phyloP scores from a whole-genome alignment of 768 basidiomycete genomes.

The Daedalea quercina region DNA sequence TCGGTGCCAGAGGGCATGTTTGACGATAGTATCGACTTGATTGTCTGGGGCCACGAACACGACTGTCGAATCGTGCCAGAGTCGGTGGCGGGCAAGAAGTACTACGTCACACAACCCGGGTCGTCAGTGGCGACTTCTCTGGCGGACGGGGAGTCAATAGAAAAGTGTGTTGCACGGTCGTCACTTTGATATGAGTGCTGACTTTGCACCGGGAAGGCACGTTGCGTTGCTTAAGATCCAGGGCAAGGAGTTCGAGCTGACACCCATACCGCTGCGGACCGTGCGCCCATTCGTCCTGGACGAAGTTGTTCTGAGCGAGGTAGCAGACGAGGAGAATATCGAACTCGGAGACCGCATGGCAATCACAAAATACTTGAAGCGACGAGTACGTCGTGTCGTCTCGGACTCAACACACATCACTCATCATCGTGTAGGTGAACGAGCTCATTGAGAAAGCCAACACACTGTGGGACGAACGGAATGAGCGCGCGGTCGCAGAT shows the following conservation, averaged over 20 bases:
- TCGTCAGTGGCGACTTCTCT: conserved; percentile 92
- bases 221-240: conserved; percentile 87
- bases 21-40: conserved; percentile 88
- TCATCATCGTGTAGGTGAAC: conserved; percentile 53
- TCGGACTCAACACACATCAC: background rate
- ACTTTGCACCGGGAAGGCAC: conserved; percentile 46
- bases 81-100: conserved; percentile 84
- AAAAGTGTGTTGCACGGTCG: conserved; percentile 54
- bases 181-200: conserved; percentile 1
- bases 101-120: conserved; percentile 91
- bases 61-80: conserved; percentile 93
- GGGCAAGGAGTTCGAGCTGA: conserved; percentile 80
- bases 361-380: conserved; percentile 75
- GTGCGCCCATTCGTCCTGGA: conserved; percentile 94
- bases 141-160: conserved; percentile 85
- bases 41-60: conserved; percentile 99
- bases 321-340: conserved; percentile 69
- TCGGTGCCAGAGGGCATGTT: conserved; percentile 96
- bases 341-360: conserved; percentile 77
- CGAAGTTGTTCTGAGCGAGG: conserved; percentile 68
- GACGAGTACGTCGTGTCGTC: conserved; percentile 38
- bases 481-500: conserved; percentile 49
- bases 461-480: conserved; percentile 69
- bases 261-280: conserved; percentile 81
- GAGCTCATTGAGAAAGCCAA: conserved; percentile 75